Percentiles rank a stretch among this genome's conserved stretches.
Evolutionary conservation across 2,329 filamentous ascomycete genomes (phyloP).

Genomic region (Dothistroma septosporum): DNA sequence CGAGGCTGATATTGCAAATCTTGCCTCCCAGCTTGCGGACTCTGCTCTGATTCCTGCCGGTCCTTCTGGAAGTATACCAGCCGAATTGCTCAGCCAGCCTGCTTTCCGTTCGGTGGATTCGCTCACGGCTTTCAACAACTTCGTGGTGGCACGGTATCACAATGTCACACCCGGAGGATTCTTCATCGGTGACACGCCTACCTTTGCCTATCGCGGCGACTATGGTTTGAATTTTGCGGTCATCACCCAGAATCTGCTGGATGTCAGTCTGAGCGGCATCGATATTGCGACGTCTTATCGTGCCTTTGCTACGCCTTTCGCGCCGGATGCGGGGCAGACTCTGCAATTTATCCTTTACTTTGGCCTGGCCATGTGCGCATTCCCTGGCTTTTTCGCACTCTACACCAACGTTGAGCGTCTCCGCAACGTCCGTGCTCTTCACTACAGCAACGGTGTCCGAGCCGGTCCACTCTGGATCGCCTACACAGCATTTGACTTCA

Average conservation of each 20-base stretch:
- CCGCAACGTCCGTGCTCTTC: slow-evolving; percentile 72
- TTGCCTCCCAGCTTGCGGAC: slow-evolving; percentile 22
- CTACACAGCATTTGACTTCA: slow-evolving; percentile 75
- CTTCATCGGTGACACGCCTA: slow-evolving; percentile 64
- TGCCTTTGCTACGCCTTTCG: slow-evolving; percentile 70
- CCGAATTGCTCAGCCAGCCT: slow-evolving; percentile 25
- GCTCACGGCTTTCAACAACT: slow-evolving; percentile 63
- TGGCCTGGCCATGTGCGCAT: slow-evolving; percentile 70
- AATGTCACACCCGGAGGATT: slow-evolving; percentile 74
- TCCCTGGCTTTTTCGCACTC: slow-evolving; percentile 80
- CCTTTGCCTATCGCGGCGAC: slow-evolving; percentile 68
- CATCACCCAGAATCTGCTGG: slow-evolving; percentile 83
- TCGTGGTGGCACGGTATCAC: slow-evolving; percentile 58
- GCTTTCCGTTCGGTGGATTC: slow-evolving; percentile 56
- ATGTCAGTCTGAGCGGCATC: slow-evolving; percentile 67
- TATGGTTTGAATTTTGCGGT: slow-evolving; percentile 61
- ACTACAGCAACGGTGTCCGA: slow-evolving; percentile 88
- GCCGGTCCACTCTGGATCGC: slow-evolving; percentile 80
- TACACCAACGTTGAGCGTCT: slow-evolving; percentile 84
- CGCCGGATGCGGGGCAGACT: slow-evolving; percentile 64
- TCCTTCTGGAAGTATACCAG: slow-evolving; percentile 34
- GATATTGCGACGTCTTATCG: slow-evolving; percentile 69
- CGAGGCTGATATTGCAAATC: slow-evolving; percentile 15
- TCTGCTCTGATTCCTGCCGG: slow-evolving; percentile 38
- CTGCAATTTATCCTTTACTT: slow-evolving; percentile 80